Conservation (phyloP, 192 early-diverging fungal species). For the Rhizophagus prolifer region DNA sequence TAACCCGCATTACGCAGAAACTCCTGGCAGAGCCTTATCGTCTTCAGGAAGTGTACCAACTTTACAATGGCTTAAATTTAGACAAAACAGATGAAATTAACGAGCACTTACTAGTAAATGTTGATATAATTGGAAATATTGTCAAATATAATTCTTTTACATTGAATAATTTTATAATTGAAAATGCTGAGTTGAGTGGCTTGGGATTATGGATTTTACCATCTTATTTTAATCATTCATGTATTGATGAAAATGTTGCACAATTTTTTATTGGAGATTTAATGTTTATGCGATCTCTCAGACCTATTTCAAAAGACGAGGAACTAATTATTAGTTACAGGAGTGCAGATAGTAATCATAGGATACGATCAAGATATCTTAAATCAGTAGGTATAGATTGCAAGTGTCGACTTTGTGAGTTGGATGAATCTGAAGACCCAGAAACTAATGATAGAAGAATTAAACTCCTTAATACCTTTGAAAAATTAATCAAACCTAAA, state of each 20-base stretch:
- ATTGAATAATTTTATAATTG: no score
- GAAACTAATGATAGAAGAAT: neutral
- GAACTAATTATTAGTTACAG: neutral
- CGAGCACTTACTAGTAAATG: neutral
- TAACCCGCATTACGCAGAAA: neutral
- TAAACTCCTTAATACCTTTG: neutral
- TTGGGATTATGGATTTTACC: neutral
- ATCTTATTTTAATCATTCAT: conserved; percentile 23
- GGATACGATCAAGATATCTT: neutral
- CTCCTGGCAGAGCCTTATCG: neutral
- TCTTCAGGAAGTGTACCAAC: neutral
- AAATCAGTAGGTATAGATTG: neutral
- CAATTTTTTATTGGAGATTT: neutral
- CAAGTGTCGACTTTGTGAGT: conserved; percentile 6
- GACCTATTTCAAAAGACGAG: neutral
- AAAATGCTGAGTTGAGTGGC: neutral
- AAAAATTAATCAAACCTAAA: neutral
- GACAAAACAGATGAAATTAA: neutral
- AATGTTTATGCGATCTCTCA: neutral
- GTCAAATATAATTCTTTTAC: neutral
- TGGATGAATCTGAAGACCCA: neutral
- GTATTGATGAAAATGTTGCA: conserved; percentile 5
- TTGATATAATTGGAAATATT: neutral
- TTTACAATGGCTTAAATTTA: neutral
- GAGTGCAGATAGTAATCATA: neutral